Percentiles rank a stretch among this genome's conserved stretches.
These are phyloP conservation scores for Yarrowia keelungensis DNA, from an alignment of 805 yeast genomes.

Conservation along the genomic window DNA sequence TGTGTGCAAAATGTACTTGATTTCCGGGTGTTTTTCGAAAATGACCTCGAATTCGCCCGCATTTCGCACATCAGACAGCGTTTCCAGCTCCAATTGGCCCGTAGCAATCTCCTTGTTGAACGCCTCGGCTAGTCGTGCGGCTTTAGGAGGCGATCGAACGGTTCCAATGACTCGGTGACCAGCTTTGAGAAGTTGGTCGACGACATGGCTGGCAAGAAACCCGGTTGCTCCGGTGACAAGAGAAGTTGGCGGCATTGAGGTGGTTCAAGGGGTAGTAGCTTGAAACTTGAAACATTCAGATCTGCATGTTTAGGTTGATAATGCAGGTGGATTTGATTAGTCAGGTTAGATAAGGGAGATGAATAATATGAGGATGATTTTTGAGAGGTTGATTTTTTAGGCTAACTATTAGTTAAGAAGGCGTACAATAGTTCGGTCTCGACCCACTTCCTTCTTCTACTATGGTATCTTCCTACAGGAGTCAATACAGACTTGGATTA, in stretches of 20 bases:
- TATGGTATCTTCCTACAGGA: too few species aligned
- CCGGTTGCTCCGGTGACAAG: conserved; percentile 59
- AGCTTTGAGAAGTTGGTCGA: conserved; percentile 51
- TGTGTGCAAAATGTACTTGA: conserved; percentile 52
- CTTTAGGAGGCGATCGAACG: conserved; percentile 55
- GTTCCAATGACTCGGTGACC: conserved; percentile 58
- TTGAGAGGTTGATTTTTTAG: too few species aligned
- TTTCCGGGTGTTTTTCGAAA: conserved; percentile 52
- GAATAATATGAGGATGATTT: too few species aligned
- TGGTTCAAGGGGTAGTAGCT: too few species aligned
- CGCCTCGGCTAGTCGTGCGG: conserved; percentile 47
- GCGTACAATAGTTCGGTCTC: too few species aligned
- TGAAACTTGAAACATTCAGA: neutral
- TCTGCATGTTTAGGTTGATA: conserved; percentile 18
- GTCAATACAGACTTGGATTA: too few species aligned
- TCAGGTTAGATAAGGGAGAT: neutral
- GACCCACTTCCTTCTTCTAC: too few species aligned
- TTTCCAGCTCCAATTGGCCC: conserved; percentile 46
- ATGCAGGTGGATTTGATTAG: neutral
- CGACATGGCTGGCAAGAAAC: conserved; percentile 55
- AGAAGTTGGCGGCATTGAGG: conserved; percentile 41
- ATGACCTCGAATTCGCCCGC: conserved; percentile 58
- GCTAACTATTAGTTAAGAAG: too few species aligned
- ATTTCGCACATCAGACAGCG: conserved; percentile 48
- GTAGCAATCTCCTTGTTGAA: conserved; percentile 41